Conservation (phyloP, 2,329 filamentous ascomycete genomes). For the Stylonectria norvegica region DNA sequence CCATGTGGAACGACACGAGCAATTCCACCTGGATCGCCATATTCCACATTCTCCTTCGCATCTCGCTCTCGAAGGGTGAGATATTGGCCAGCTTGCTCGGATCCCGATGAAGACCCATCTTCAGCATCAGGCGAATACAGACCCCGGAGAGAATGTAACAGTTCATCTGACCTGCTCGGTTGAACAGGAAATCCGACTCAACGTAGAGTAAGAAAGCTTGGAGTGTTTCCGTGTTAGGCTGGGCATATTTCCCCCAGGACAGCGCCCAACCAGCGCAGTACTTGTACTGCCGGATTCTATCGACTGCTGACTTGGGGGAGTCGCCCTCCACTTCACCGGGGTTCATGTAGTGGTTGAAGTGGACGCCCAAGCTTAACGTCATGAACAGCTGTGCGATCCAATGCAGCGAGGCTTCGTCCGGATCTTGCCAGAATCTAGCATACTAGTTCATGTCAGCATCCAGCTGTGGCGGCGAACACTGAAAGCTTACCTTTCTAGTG, state of each 20-base stretch:
- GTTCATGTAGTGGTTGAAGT: slow-evolving; percentile 43
- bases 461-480: background rate
- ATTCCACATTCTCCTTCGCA: slow-evolving; percentile 52
- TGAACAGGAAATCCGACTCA: slow-evolving; percentile 52
- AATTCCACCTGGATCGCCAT: slow-evolving; percentile 58
- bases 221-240: slow-evolving; percentile 46
- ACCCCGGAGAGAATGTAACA: slow-evolving; percentile 52
- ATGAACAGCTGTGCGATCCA: slow-evolving; percentile 53
- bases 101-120: slow-evolving; percentile 58
- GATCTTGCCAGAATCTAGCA: slow-evolving; percentile 46
- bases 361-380: slow-evolving; percentile 41
- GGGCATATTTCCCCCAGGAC: slow-evolving; percentile 47
- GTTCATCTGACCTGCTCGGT: slow-evolving; percentile 49
- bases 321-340: slow-evolving; percentile 43
- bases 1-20: slow-evolving; percentile 64
- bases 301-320: slow-evolving; percentile 37
- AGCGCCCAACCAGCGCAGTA: slow-evolving; percentile 51
- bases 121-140: slow-evolving; percentile 52
- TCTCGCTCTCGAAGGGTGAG: slow-evolving; percentile 51
- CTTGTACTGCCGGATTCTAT: slow-evolving; percentile 48
- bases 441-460: slow-evolving; percentile 36
- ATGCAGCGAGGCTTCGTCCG: slow-evolving; percentile 35
- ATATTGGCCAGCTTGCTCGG: slow-evolving; percentile 49
- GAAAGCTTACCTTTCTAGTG: slow-evolving; percentile 39
- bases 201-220: slow-evolving; percentile 51